phyloP scores from a whole-genome alignment of 768 basidiomycete genomes.

The Boletus reticuloceps region DNA sequence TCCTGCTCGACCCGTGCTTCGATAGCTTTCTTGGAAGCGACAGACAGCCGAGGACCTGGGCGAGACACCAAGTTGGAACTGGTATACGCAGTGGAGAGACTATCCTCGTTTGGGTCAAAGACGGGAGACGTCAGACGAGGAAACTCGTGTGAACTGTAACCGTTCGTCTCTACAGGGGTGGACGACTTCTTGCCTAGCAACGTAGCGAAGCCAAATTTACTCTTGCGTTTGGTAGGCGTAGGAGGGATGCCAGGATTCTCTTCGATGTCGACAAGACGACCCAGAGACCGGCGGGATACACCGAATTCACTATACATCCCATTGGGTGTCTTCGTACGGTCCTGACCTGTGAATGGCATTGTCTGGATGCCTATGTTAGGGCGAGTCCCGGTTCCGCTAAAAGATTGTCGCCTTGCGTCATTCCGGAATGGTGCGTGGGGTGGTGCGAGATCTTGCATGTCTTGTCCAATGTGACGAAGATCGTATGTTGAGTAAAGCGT shows the following conservation, averaged over 20 bases:
- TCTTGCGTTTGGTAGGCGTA: conserved; percentile 59
- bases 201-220: conserved; percentile 66
- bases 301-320: conserved; percentile 75
- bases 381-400: conserved; percentile 60
- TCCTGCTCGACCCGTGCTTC: conserved; percentile 85
- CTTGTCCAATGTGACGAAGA: conserved; percentile 46
- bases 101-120: conserved; percentile 51
- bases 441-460: conserved; percentile 50
- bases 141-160: conserved; percentile 43
- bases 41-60: conserved; percentile 55
- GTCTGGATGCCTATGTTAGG: conserved; percentile 54
- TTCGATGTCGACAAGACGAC: conserved; percentile 32
- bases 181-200: conserved; percentile 59
- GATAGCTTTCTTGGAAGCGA: conserved; percentile 65
- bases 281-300: conserved; percentile 57
- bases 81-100: conserved; percentile 43
- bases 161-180: conserved; percentile 26
- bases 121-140: conserved; percentile 44
- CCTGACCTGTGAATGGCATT: conserved; percentile 40
- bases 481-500: conserved; percentile 65
- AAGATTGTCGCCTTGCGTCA: conserved; percentile 72
- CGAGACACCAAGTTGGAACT: conserved; percentile 49
- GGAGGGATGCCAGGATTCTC: conserved; percentile 29
- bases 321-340: conserved; percentile 32
- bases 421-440: conserved; percentile 64